Percentiles rank a stretch among this genome's conserved stretches.
These are phyloP conservation scores for Tuber melanosporum DNA, from an alignment of 495 filamentous ascomycete genomes.

Conservation along the genomic window DNA sequence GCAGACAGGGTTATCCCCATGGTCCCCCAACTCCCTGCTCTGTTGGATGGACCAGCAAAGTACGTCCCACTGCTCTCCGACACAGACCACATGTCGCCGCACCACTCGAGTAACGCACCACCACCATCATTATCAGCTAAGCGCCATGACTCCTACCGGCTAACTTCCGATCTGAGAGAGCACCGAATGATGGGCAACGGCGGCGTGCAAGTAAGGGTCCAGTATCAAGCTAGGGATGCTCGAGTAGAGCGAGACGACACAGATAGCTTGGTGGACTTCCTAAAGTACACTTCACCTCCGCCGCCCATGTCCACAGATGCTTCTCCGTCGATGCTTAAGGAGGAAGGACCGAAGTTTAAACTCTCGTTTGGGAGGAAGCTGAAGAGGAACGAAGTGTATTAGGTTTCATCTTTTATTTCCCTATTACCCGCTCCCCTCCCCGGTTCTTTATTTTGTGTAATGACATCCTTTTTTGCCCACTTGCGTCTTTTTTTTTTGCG, in stretches of 20 bases:
- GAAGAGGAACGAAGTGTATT: slow-evolving; percentile 22
- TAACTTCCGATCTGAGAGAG: neutral
- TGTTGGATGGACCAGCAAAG: neutral
- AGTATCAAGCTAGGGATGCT: slow-evolving; percentile 25
- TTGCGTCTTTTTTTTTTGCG: neutral
- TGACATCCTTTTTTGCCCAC: neutral
- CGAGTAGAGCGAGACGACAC: slow-evolving; percentile 23
- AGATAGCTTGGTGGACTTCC: slow-evolving; percentile 32
- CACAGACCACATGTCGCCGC: neutral
- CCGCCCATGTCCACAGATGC: slow-evolving; percentile 14
- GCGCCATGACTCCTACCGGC: neutral
- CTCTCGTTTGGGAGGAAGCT: slow-evolving; percentile 30
- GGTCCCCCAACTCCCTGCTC: neutral
- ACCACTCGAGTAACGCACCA: neutral
- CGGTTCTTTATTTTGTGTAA: neutral
- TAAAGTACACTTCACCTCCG: slow-evolving; percentile 36
- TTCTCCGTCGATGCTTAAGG: slow-evolving; percentile 15
- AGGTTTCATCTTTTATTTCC: neutral
- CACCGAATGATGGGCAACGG: slow-evolving; percentile 13
- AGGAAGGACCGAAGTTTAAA: slow-evolving; percentile 19
- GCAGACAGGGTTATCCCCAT: slow-evolving; percentile 18
- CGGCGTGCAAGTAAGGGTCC: slow-evolving; percentile 16
- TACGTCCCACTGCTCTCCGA: neutral
- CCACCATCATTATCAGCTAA: neutral
- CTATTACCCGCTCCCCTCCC: neutral